Conservation (phyloP, 208 protist genomes). For the Acanthamoeba sp. region DNA sequence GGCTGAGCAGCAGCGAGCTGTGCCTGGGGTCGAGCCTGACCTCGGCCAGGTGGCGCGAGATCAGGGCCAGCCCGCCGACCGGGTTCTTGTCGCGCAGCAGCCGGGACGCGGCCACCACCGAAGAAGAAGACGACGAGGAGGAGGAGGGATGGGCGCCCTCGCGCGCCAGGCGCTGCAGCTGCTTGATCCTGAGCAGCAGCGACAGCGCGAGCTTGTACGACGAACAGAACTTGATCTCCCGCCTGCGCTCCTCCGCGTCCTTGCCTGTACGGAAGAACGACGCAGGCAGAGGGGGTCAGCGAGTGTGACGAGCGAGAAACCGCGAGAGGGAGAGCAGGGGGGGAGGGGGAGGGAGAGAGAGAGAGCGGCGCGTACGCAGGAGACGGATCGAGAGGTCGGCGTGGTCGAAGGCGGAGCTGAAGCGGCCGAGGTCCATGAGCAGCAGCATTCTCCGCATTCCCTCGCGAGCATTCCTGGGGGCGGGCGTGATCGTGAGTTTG, state of each 20-base stretch:
- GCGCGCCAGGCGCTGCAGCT: slow-evolving; percentile 5
- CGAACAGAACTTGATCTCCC: slow-evolving; percentile 63
- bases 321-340: background rate
- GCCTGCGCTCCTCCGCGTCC: background rate
- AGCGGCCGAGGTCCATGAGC: slow-evolving; percentile 22
- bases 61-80: background rate
- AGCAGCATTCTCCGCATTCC: background rate
- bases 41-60: slow-evolving; percentile 36
- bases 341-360: background rate
- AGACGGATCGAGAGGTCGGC: slow-evolving; percentile 55
- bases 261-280: slow-evolving; percentile 1
- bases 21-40: background rate
- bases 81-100: background rate
- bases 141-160: background rate
- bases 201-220: slow-evolving; percentile 68
- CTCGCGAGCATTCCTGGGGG: slow-evolving; percentile 14
- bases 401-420: slow-evolving; percentile 42
- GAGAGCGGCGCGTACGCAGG: background rate
- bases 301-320: background rate
- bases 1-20: background rate
- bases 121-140: background rate
- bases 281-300: background rate
- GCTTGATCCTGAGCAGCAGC: slow-evolving; percentile 64
- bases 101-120: background rate
- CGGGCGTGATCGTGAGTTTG: no score